Evolutionary conservation across 2,329 filamentous ascomycete species (phyloP).

Genomic region (Trichoderma aggressivum): DNA sequence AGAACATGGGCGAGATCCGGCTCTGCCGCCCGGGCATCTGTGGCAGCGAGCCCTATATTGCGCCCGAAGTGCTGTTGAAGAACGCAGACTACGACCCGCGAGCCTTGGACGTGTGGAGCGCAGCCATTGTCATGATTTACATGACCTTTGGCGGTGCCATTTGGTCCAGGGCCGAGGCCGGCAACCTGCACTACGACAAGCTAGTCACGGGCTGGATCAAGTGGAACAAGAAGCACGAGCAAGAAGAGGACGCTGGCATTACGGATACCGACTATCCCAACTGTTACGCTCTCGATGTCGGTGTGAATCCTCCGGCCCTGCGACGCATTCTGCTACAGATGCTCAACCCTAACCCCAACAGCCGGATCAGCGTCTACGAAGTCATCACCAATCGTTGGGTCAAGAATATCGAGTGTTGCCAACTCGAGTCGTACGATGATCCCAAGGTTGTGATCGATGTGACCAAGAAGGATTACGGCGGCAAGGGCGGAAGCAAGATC

Average conservation of each 20-base stretch:
- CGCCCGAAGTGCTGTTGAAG: constrained; percentile 76
- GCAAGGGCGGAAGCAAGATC: constrained; percentile 45
- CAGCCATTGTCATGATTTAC: constrained; percentile 77
- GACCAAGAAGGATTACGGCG: constrained; percentile 50
- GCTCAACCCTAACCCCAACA: constrained; percentile 73
- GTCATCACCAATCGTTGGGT: constrained; percentile 70
- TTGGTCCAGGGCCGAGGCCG: constrained; percentile 66
- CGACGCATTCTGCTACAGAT: constrained; percentile 73
- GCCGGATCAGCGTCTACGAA: constrained; percentile 66
- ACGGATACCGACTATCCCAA: constrained; percentile 63
- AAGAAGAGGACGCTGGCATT: constrained; percentile 33
- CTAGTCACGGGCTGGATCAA: constrained; percentile 66
- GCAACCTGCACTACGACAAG: constrained; percentile 58
- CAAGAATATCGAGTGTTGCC: constrained; percentile 74
- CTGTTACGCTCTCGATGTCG: constrained; percentile 61
- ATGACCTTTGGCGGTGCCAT: constrained; percentile 69
- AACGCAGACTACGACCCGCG: constrained; percentile 66
- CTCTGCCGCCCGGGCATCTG: constrained; percentile 77
- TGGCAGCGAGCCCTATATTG: constrained; percentile 82
- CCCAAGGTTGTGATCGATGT: constrained; percentile 59
- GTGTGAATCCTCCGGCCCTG: constrained; percentile 63
- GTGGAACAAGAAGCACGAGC: constrained; percentile 56
- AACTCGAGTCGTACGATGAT: constrained; percentile 67
- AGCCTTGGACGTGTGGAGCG: constrained; percentile 80
- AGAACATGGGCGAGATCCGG: constrained; percentile 67